Percentiles rank a stretch among this genome's conserved stretches.
Conservation (phyloP, 805 yeast species). For the Teunomyces pallodes region DNA sequence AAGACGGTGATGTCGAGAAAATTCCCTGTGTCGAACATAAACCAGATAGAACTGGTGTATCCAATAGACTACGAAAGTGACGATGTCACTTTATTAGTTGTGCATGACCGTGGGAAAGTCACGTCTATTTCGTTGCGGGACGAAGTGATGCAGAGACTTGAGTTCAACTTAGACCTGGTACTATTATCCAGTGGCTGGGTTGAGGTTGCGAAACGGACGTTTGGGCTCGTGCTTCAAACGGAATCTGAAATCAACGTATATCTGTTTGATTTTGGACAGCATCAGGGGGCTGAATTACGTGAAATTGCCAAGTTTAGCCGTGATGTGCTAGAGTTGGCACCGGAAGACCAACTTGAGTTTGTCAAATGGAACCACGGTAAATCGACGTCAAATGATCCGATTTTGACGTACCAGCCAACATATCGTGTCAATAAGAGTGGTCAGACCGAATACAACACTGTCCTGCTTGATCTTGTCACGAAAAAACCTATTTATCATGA, state of each 20-base stretch:
- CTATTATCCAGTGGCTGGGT: neutral
- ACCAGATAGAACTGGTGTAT: constrained; percentile 1
- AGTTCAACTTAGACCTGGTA: neutral
- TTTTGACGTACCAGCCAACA: neutral
- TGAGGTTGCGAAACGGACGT: neutral
- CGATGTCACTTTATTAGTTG: neutral
- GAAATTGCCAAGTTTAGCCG: neutral
- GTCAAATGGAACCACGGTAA: constrained; percentile 1
- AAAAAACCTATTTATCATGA: neutral
- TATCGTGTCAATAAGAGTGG: neutral
- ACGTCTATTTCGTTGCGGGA: neutral
- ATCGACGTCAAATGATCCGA: neutral
- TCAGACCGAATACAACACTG: neutral
- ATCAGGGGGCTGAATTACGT: neutral
- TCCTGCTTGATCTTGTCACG: neutral
- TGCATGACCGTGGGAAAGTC: neutral
- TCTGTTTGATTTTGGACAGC: neutral
- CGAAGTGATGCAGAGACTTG: neutral
- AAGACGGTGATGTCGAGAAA: constrained; percentile 1
- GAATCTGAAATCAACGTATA: neutral
- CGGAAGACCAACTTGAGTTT: neutral
- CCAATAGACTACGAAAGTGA: neutral
- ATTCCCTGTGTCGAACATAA: neutral
- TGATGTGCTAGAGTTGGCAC: neutral
- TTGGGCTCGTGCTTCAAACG: neutral